Percentiles rank a stretch among this genome's conserved stretches.
Conservation (phyloP, 495 filamentous ascomycete species). For the Penicillium ochrochloron region DNA sequence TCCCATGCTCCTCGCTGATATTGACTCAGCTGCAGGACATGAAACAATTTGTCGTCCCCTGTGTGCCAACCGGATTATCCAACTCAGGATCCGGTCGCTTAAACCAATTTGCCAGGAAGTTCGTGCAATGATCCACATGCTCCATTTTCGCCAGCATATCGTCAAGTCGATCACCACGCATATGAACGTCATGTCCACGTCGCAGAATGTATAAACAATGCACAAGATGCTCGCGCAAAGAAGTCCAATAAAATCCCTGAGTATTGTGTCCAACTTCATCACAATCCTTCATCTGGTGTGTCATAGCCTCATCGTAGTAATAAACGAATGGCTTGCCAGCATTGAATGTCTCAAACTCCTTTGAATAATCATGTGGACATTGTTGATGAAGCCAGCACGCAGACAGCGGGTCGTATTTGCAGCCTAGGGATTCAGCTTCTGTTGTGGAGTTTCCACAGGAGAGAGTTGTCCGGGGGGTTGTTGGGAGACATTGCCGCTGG, state of each 20-base stretch:
- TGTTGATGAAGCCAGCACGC: background rate
- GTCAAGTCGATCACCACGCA: background rate
- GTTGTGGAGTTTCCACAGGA: background rate
- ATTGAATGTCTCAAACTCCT: conserved; percentile 2
- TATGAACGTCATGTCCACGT: background rate
- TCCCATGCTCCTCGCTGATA: background rate
- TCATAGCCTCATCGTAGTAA: background rate
- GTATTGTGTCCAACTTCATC: conserved; percentile 2
- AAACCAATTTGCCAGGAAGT: background rate
- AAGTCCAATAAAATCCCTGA: conserved; percentile 1
- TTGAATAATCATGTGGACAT: background rate
- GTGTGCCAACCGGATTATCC: background rate
- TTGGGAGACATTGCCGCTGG: background rate
- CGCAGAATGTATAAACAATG: background rate
- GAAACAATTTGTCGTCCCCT: background rate
- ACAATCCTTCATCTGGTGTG: background rate
- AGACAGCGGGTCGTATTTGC: background rate
- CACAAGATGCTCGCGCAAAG: background rate
- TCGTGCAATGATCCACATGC: conserved; percentile 6
- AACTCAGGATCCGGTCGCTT: background rate
- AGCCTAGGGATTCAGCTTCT: background rate
- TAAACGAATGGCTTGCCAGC: background rate
- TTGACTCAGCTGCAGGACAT: background rate
- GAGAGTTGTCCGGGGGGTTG: background rate
- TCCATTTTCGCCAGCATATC: background rate